Base-by-base conservation (phyloP, 2,329 filamentous ascomycete genomes). In the Allantophomopsis lycopodina region DNA sequence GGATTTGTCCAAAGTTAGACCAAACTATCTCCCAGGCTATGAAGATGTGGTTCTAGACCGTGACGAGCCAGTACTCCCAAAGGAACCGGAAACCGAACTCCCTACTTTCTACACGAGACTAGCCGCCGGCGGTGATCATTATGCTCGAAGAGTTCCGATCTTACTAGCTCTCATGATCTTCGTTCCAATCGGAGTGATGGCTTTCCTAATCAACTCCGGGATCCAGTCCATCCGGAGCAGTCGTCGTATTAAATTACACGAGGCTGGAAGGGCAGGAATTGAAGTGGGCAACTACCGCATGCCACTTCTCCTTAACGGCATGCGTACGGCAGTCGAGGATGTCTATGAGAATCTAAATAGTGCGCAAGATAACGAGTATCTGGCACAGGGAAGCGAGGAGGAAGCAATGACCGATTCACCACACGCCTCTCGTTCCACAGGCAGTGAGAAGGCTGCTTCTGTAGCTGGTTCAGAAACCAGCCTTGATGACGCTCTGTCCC, bases 1-100 rank as follows among this genome's bases (percentile, higher is more conserved):
- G 0, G 68, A 87, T 46, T 55, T 82, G 13, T 71, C 78, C 15
- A 73, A 70, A 4, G 57, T 89, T 44, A 74, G 79, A 16, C 65
- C 86, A 48, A 84, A 84, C 53, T 93, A 82, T 50, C 56, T 88
- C 1, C 61, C 75, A 23, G 84, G 79, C 17, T 89, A 84, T 50
- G 76, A 79, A 32, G 68, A 80, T 37, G 77, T 93, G 7, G 67
- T 96, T 16, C 61, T 96, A n/a, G 80, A 95, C 48, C 71, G 73
- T 0, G 55, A 63, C 2, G 60, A 74, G 34, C 82, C 84, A 0
- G 64, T 82, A 20, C 64, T 65, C 1, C 63, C 66, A 1, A 34
- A 34, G 12, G 65, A 68, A 12, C 59, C 61, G 12, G 48, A 53
- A 37, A 41, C 50, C 20, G 48, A 44, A 28, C 44, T 50, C 23